Conservation (phyloP, 164 flowering plant species). For the Brasenia schreberi region DNA sequence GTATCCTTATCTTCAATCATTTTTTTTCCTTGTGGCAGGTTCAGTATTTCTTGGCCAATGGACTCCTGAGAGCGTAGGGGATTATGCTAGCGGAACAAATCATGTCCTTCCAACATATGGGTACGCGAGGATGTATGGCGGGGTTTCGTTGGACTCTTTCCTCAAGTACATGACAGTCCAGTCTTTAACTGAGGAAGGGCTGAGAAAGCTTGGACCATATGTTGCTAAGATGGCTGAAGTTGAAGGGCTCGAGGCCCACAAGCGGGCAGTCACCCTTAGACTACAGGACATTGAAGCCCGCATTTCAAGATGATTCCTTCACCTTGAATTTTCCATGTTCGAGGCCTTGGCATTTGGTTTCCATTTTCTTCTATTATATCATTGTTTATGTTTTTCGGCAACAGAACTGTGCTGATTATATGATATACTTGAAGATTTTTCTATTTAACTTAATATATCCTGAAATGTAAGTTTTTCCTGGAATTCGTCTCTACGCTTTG, state of each 20-base stretch:
- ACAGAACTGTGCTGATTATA: no score
- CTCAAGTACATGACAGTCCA: constrained; percentile 82
- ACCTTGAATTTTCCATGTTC: no score
- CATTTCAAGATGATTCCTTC: constrained; percentile 2
- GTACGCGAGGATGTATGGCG: constrained; percentile 89
- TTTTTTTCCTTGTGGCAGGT: constrained; percentile 38
- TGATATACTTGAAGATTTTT: no score
- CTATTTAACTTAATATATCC: no score
- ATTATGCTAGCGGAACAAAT: constrained; percentile 95
- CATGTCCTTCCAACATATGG: constrained; percentile 98
- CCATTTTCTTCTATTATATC: no score
- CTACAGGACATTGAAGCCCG: constrained; percentile 63
- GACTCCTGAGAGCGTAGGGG: constrained; percentile 98
- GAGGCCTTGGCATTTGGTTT: no score
- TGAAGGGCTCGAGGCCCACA: constrained; percentile 94
- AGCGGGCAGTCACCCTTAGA: constrained; percentile 84
- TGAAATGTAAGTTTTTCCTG: no score
- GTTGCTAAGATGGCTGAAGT: constrained; percentile 91
- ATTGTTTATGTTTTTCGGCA: no score
- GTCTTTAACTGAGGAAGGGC: constrained; percentile 87
- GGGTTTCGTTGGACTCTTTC: constrained; percentile 88
- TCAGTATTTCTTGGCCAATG: constrained; percentile 89
- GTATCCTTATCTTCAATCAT: no score
- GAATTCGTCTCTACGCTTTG: no score
- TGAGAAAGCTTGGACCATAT: constrained; percentile 67